Evolutionary conservation across 192 early-diverging fungal genomes (phyloP).

Genomic region (Lobosporangium transversale): DNA sequence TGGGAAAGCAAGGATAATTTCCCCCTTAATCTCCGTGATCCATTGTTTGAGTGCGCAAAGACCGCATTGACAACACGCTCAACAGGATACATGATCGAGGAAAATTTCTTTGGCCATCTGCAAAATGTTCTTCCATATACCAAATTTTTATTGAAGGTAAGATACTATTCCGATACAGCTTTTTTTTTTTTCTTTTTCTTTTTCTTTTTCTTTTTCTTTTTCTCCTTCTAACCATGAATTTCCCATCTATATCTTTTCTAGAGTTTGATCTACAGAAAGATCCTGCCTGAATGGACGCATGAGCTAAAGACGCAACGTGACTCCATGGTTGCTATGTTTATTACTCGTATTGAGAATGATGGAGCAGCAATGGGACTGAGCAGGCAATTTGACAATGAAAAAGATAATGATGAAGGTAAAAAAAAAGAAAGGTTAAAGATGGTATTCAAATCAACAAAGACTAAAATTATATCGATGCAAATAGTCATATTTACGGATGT

Average conservation of each 20-base stretch:
- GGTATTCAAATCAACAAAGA: too few species aligned
- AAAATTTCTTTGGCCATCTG: conserved; percentile 15
- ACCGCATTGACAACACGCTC: conserved; percentile 1
- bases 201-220: not conserved
- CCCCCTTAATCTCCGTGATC: not conserved
- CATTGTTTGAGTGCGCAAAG: conserved; percentile 13
- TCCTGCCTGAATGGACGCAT: conserved; percentile 13
- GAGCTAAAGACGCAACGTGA: conserved; percentile 5
- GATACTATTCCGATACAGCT: too few species aligned
- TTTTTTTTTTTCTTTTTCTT: not conserved
- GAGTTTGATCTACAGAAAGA: conserved; percentile 23
- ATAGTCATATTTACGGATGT: too few species aligned
- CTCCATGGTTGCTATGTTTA: not conserved
- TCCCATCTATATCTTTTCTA: not conserved
- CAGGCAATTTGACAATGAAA: not conserved
- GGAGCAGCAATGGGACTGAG: not conserved
- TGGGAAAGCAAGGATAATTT: conserved; percentile 18
- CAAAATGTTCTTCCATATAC: conserved; percentile 15
- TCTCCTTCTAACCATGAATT: not conserved
- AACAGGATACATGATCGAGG: conserved; percentile 14
- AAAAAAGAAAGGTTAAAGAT: not conserved
- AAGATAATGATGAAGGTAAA: not conserved
- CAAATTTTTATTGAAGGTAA: conserved; percentile 23
- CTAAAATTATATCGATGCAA: too few species aligned
- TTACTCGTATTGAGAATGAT: not conserved